These are phyloP conservation scores for Cephaloascus fragrans DNA, from an alignment of 805 yeast species.

Conservation along the genomic window DNA sequence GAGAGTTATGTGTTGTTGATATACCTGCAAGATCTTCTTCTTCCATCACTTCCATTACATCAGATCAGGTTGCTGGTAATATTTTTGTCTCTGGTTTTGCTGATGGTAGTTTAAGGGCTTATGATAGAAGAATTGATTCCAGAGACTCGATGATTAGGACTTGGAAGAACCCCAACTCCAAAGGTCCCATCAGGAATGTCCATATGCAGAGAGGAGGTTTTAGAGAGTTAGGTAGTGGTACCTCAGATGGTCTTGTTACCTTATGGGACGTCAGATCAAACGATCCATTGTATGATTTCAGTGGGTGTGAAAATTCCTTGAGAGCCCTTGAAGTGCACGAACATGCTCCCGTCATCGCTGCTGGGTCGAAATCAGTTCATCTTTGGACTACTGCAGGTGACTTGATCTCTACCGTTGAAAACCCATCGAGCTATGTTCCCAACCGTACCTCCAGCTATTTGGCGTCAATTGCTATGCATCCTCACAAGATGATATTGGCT, in stretches of 20 bases:
- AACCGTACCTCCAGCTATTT: constrained; percentile 43
- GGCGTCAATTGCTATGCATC: constrained; percentile 70
- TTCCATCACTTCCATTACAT: constrained; percentile 80
- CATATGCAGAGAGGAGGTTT: constrained; percentile 97
- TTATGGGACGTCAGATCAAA: constrained; percentile 83
- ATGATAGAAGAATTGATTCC: constrained; percentile 80
- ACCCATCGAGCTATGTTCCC: constrained; percentile 35
- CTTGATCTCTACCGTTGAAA: constrained; percentile 50
- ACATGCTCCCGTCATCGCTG: constrained; percentile 90
- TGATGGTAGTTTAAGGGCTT: constrained; percentile 82
- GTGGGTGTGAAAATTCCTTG: constrained; percentile 42
- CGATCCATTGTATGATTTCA: constrained; percentile 61
- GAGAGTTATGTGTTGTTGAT: constrained; percentile 78
- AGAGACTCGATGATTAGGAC: constrained; percentile 77
- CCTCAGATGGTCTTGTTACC: constrained; percentile 71
- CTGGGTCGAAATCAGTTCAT: constrained; percentile 73
- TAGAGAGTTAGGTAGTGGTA: constrained; percentile 80
- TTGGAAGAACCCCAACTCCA: constrained; percentile 50
- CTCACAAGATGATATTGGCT: constrained; percentile 91
- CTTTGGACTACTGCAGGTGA: constrained; percentile 86
- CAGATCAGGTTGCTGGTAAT: constrained; percentile 93
- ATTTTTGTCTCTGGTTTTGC: constrained; percentile 86
- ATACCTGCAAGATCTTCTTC: constrained; percentile 88
- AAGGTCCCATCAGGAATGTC: constrained; percentile 53
- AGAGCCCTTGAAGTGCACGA: constrained; percentile 81